Evolutionary conservation across 148 eudicot species (phyloP), one percentile per base, ranked within the genome.

Genomic region (Polygonum aviculare): DNA sequence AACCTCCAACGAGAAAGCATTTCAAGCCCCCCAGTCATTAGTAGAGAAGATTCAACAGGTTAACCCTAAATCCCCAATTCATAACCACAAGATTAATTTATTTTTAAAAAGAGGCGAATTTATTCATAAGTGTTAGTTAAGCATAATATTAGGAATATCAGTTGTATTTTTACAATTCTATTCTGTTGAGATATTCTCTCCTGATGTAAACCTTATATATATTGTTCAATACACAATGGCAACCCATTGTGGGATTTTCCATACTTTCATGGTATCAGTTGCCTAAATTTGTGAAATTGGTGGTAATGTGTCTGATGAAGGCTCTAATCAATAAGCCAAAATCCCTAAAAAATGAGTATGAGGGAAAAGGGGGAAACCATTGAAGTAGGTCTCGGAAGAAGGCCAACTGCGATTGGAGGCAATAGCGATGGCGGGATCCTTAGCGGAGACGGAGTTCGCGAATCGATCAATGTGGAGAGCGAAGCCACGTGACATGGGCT

Each of bases 381-480:
- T 77, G 50, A 81, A 75, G 63, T 79, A 92, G 52, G 70, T 81
- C 9, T 86, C 82, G 47, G 88, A 84, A 48, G 89, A 88, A 83
- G 98, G 98, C 94, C 90, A 93, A 0, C 90, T 90, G 12, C 86
- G 89, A 74, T 73, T 47, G 4, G 83, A 83, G 33, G 80, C 39
- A 0, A 81, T 76, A 1, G 86, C 81, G 77, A 88, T 69, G 10
- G 76, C 70, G 80, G 80, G 81, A 67, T 81, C 85, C 5, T 78
- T 78, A 1, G 80, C 52, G 0, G 77, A 69, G 9, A 35, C 19
- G 19, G 81, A 38, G 79, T 81, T 84, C 16, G 86, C 79, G 78
- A 90, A 75, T 38, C 78, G 78, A 0, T 77, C 77, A 2, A 91
- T 76, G 39, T 91, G 80, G 2, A 87, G 81, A 0, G 87, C 88